Base-by-base conservation (phyloP, 2,329 filamentous ascomycete species). In the Venturia nashicola region DNA sequence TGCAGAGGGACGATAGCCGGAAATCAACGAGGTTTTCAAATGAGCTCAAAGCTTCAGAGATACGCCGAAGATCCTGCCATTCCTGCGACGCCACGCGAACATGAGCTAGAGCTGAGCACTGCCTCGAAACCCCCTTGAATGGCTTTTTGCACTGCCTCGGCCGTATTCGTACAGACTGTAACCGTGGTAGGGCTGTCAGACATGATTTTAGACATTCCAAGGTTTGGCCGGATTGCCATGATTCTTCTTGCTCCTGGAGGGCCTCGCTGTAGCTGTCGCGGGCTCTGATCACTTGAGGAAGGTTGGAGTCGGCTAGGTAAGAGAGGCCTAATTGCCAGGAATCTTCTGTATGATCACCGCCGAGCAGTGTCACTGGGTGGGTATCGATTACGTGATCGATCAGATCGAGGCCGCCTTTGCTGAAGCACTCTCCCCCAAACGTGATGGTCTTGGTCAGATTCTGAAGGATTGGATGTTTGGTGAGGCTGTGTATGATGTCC, bases 341-440 rank as follows among this genome's bases (percentile, higher is more conserved):
- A 14, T 39, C 40, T n/a, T 62, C 60, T 8, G 34, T 16, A 51
- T 46, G 42, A 9, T 18, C 60, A 44, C 59, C 23, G n/a, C 51
- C 51, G 59, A 43, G 39, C n/a, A 46, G 39, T 27, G 39, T n/a
- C 8, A 23, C 23, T 14, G 60, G 60, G 23, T 62, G 60, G 12
- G 39, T 27, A 16, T 62, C 16, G 14, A 62, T 43, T 16, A 14
- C 60, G 18, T 51, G 40, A 27, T 62, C 23, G 8, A 62, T 34
- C 6, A 62, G 20, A 39, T 48, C 40, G 23, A 62, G 60, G 2
- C 60, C 60, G 18, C 32, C 34, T 23, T 62, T 23, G 40, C 40
- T 62, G 60, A 51, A 62, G n/a, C 42, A 39, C 32, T 62, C 36
- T 18, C 60, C 44, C 16, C 61, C 61, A n/a, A 63, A 63, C 3